phyloP scores from a whole-genome alignment of 2,329 filamentous ascomycete species.

The Aureobasidium musti region DNA sequence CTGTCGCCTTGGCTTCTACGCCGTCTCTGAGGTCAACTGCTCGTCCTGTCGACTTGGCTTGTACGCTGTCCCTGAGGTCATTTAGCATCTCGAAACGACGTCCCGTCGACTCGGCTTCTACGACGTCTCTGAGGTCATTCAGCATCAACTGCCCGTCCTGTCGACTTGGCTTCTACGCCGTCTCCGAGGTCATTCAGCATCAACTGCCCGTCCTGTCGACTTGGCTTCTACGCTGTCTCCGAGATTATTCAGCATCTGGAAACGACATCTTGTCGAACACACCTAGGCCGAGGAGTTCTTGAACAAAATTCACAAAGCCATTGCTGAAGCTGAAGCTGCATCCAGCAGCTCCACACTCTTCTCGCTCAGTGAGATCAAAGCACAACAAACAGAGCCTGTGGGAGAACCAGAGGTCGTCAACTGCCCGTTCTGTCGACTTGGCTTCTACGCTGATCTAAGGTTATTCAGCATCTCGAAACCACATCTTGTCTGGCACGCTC shows the following conservation, averaged over 20 bases:
- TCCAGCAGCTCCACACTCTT: background rate
- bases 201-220: background rate
- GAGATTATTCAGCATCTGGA: background rate
- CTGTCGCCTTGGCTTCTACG: no score
- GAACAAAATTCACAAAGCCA: conserved; percentile 52
- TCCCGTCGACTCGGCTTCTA: no score
- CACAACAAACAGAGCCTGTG: background rate
- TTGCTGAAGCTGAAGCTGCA: background rate
- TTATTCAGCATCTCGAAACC: background rate
- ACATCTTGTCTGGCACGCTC: background rate
- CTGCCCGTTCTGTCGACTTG: background rate
- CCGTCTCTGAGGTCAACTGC: no score
- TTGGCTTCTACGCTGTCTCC: background rate
- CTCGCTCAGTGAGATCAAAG: background rate
- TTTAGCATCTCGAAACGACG: background rate
- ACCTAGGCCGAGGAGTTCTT: conserved; percentile 54
- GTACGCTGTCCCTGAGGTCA: background rate
- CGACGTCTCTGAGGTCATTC: no score
- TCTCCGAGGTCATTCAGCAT: no score
- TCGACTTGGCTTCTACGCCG: no score
- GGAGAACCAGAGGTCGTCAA: background rate
- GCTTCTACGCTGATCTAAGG: background rate
- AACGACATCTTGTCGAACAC: background rate
- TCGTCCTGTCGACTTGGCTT: background rate
- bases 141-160: background rate